These are phyloP conservation scores for Fusarium proliferatum DNA, from an alignment of 2,329 filamentous ascomycete genomes.

Conservation along the genomic window DNA sequence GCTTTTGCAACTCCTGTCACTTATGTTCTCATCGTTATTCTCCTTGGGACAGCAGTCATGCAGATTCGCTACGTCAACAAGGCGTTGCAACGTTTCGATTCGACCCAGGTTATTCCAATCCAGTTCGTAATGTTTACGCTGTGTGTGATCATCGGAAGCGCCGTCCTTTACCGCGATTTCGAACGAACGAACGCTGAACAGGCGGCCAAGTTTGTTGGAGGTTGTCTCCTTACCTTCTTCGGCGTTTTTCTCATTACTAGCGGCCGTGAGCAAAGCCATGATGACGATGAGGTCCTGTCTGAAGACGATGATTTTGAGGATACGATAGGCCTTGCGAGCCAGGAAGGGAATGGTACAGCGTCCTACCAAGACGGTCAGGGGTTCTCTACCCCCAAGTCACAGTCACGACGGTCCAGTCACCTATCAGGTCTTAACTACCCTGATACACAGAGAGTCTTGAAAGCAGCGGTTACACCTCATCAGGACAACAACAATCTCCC, in stretches of 20 bases:
- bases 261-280: constrained; percentile 71
- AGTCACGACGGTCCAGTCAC: constrained; percentile 61
- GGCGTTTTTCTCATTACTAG: constrained; percentile 98
- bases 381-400: constrained; percentile 40
- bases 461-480: constrained; percentile 45
- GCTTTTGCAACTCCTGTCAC: constrained; percentile 93
- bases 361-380: constrained; percentile 35
- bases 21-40: constrained; percentile 82
- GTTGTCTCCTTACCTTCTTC: constrained; percentile 91
- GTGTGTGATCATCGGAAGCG: constrained; percentile 93
- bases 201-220: constrained; percentile 86
- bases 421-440: constrained; percentile 60
- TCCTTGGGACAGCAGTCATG: constrained; percentile 89
- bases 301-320: constrained; percentile 71
- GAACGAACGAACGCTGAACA: constrained; percentile 80
- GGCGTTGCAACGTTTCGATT: constrained; percentile 89
- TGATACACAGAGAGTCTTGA: constrained; percentile 50
- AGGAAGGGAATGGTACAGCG: constrained; percentile 50
- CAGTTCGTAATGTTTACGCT: constrained; percentile 98
- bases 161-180: constrained; percentile 93
- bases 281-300: constrained; percentile 64
- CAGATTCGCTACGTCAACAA: constrained; percentile 97
- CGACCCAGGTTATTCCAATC: constrained; percentile 96
- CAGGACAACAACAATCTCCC: constrained; percentile 53
- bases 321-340: constrained; percentile 68